Base-by-base conservation (phyloP, 2,329 filamentous ascomycete species). In the Raffaelea ambrosiae region DNA sequence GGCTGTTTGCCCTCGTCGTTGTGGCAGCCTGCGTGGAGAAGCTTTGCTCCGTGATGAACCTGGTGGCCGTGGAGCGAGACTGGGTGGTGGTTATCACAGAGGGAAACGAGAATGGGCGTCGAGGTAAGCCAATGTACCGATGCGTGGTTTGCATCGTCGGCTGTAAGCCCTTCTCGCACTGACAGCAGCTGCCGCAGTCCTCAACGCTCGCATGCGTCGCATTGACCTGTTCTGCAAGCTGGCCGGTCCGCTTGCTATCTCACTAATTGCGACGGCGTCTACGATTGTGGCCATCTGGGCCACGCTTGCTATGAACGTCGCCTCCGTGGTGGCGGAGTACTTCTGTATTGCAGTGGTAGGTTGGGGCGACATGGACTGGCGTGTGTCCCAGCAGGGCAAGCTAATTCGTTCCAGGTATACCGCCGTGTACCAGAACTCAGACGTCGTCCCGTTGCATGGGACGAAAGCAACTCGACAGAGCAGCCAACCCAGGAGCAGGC, bases 11-110 rank as follows among this genome's bases (percentile, higher is more conserved):
- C 0, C 29, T 62, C 0, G 48, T 71, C 3, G 69, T 74, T 0
- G 18, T 77, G 0, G 63, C 87, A 40, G 81, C 82, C 1, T 85
- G 83, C 48, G 57, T 83, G 1, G 86, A 89, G 63, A 89, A 88
- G 59, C 62, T 87, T 9, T 72, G 70, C 14, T 72, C 80, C 1
- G 71, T 82, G 5, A 71, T 79, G 60, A 88, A 88, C 58, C 69
- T 77, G 0, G 76, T 88, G 1, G 70, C 84, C 0, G 73, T 89
- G 0, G 85, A 88, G 60, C 69, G 80, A 56, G 85, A 89, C 55
- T 88, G 84, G 84, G 72, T 79, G 4, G 70, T 79, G 0, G 66
- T 78, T 8, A 65, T 79, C 10, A 68, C 74, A 1, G 64, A 67
- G 21, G 60, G 60, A 11, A 56, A 68, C 21, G 64, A 68, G 31